Conservation (phyloP, 2,329 filamentous ascomycete genomes). For the Aureobasidium sp. region DNA sequence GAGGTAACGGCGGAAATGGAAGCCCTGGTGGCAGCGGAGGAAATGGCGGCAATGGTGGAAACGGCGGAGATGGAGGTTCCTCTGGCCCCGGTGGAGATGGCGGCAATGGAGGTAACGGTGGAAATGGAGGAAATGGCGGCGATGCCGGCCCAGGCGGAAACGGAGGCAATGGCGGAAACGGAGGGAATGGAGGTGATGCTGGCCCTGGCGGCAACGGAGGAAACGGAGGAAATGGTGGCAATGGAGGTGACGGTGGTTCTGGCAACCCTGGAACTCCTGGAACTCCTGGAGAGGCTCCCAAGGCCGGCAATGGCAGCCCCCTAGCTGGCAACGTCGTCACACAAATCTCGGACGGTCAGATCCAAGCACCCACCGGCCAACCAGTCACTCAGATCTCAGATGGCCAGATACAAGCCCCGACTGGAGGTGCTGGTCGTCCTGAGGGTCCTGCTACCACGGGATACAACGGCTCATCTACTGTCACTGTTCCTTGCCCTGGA, state of each 20-base stretch:
- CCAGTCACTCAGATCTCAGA: conserved; percentile 19
- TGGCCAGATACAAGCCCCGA: conserved; percentile 21
- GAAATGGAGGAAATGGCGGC: background rate
- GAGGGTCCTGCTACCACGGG: conserved; percentile 17
- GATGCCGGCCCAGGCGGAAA: background rate
- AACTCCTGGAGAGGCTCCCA: background rate
- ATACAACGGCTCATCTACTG: conserved; percentile 5
- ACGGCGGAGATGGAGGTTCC: background rate
- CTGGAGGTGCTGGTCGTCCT: conserved; percentile 2
- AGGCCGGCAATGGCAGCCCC: background rate
- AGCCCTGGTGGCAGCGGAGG: conserved; percentile 1
- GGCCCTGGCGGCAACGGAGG: background rate
- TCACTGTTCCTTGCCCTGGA: conserved; percentile 22
- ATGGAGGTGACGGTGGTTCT: conserved; percentile 6
- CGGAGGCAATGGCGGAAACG: conserved; percentile 18
- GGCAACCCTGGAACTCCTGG: conserved; percentile 9
- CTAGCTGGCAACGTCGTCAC: conserved; percentile 17
- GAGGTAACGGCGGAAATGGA: conserved; percentile 15
- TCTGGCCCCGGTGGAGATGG: background rate
- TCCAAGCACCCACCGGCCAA: conserved; percentile 6
- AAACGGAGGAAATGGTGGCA: conserved; percentile 3
- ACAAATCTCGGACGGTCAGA: conserved; percentile 25
- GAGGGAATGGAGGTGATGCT: conserved; percentile 1
- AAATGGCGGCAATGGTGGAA: conserved; percentile 4
- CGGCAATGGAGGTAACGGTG: background rate